Base-by-base conservation (phyloP, 108 stramenopile species). In the Skeletonema costatum region DNA sequence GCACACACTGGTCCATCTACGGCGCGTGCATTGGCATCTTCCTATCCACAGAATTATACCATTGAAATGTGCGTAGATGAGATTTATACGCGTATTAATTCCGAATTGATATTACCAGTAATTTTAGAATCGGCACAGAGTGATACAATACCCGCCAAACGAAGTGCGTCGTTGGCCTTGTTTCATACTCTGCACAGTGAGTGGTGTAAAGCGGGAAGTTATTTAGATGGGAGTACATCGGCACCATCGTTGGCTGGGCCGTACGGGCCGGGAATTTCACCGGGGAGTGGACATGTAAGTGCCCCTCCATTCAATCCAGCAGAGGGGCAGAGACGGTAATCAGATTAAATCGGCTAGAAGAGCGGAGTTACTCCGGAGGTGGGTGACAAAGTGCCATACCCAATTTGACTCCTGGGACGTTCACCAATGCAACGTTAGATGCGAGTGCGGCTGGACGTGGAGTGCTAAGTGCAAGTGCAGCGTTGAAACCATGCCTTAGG, bases 51-150 rank as follows among this genome's bases (percentile, higher is more conserved):
- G 12, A 31, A 70, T 42, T 88, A 87, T 46, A 46, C 38, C 2
- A 51, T 93, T 4, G 94, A 95, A 67, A 74, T 79, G 32, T 86
- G 85, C 67, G 86, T 89, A 32, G 90, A 92, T 61, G 89, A 91
- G 32, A 88, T 93, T 2, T 92, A 94, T 62, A 81, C 86, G 19
- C 85, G 86, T 11, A 51, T 92, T 9, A 89, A 91, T 21, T 88
- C 87, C 35, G 91, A 92, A 70, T 71, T 95, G 41, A 77, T 92
- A 5, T 59, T 93, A 30, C 94, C 95, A 16, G 86, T 91, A 5
- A 29, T 93, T 33, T 74, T 96, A 73, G 92, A 96, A 71, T 85
- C 85, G 64, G 90, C 90, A 16, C 95, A 96, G 64, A 85, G 86
- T 14, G 95, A 96, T 64, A 76, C 78, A 17, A 85, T 83, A 21